These are phyloP conservation scores for Alternaria tenuissima DNA, from an alignment of 2,329 filamentous ascomycete genomes.

Conservation along the genomic window DNA sequence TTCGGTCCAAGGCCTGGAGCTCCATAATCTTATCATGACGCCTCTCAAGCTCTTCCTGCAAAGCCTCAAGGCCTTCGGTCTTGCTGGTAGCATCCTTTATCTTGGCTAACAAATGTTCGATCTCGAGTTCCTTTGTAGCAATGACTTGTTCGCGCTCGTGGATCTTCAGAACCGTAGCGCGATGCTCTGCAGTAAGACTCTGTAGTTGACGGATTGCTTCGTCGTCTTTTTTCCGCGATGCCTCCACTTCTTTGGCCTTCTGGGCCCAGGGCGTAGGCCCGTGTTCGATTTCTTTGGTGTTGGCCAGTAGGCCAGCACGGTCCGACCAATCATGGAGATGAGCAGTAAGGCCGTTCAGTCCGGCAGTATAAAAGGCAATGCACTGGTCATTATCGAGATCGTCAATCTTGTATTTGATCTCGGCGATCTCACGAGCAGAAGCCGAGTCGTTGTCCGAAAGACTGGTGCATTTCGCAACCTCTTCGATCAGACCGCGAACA, in stretches of 20 bases:
- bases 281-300: constrained; percentile 69
- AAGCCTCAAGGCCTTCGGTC: constrained; percentile 30
- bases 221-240: constrained; percentile 79
- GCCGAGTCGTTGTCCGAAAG: constrained; percentile 12
- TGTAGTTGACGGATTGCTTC: constrained; percentile 87
- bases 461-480: constrained; percentile 15
- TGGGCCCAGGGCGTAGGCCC: constrained; percentile 81
- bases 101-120: constrained; percentile 84
- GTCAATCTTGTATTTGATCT: constrained; percentile 11
- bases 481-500: constrained; percentile 23
- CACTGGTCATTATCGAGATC: constrained; percentile 16
- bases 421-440: constrained; percentile 4
- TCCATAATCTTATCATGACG: constrained; percentile 33
- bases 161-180: constrained; percentile 70
- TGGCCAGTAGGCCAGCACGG: constrained; percentile 59
- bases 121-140: constrained; percentile 70
- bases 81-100: constrained; percentile 39
- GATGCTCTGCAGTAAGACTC: constrained; percentile 79
- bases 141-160: constrained; percentile 84
- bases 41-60: constrained; percentile 30
- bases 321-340: constrained; percentile 65
- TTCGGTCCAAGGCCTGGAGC: constrained; percentile 27
- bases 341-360: constrained; percentile 5
- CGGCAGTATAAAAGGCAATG: constrained; percentile 9
- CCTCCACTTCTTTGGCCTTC: constrained; percentile 80